These are phyloP conservation scores for Rosa rugosa DNA, from an alignment of 306 rosid genomes.

Conservation along the genomic window DNA sequence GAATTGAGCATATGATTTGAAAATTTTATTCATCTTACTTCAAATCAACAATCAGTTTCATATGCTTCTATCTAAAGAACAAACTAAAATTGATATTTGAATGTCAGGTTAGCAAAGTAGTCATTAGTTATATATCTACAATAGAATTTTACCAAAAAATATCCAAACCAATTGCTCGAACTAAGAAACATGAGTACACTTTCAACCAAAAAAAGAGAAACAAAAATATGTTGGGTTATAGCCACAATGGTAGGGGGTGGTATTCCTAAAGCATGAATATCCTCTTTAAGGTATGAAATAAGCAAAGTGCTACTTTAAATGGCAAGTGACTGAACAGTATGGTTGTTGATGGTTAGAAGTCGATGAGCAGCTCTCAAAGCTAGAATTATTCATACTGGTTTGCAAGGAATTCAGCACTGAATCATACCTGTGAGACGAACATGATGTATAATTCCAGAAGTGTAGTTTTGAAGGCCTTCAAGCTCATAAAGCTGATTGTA, in stretches of 20 bases:
- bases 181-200: neutral
- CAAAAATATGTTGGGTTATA: neutral
- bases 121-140: neutral
- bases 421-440: constrained; percentile 71
- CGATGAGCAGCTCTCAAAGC: neutral
- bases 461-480: constrained; percentile 87
- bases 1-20: neutral
- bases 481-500: constrained; percentile 85
- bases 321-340: neutral
- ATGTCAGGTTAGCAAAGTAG: neutral
- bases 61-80: neutral
- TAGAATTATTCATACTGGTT: neutral
- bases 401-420: constrained; percentile 5
- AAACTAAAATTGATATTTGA: neutral
- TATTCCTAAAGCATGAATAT: neutral
- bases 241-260: neutral
- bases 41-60: neutral
- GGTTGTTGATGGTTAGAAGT: neutral
- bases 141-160: neutral
- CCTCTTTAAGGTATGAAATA: neutral
- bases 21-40: neutral
- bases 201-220: neutral
- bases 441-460: constrained; percentile 94
- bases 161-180: neutral
- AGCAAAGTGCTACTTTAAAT: neutral